Conservation (phyloP, 2,329 filamentous ascomycete genomes). For the Fusarium sp. region DNA sequence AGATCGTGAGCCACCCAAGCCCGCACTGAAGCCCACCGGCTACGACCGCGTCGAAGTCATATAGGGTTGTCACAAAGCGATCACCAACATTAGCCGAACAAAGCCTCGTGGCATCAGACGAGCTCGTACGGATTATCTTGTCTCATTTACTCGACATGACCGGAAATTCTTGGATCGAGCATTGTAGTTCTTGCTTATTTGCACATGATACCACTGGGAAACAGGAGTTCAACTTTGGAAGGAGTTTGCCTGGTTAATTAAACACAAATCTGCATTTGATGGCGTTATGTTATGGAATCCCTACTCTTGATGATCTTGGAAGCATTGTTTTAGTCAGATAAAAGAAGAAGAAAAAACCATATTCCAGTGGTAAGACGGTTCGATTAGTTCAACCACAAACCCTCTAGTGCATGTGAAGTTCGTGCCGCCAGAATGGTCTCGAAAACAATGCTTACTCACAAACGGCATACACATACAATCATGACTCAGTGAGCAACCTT, state of each 20-base stretch:
- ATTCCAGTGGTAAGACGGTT: constrained; percentile 12
- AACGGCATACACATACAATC: background rate
- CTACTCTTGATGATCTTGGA: constrained; percentile 15
- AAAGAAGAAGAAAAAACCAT: background rate
- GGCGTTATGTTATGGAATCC: constrained; percentile 5
- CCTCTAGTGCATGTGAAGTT: background rate
- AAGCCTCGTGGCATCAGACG: background rate
- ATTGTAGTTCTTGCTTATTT: background rate
- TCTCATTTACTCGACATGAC: background rate
- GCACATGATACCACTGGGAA: constrained; percentile 20
- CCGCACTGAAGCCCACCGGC: constrained; percentile 71
- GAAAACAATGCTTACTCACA: background rate
- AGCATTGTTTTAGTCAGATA: background rate
- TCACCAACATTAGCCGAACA: background rate
- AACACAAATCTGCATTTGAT: background rate
- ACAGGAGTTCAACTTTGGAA: background rate
- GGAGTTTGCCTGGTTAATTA: background rate
- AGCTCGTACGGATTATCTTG: background rate
- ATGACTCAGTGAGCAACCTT: background rate
- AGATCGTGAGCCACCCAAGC: constrained; percentile 72
- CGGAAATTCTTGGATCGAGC: background rate
- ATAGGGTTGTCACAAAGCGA: constrained; percentile 38
- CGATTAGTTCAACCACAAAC: background rate
- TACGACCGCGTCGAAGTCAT: constrained; percentile 88
- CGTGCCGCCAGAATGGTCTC: background rate